These are phyloP conservation scores for Punica granatum DNA, from an alignment of 345 rosid genomes.

Conservation along the genomic window DNA sequence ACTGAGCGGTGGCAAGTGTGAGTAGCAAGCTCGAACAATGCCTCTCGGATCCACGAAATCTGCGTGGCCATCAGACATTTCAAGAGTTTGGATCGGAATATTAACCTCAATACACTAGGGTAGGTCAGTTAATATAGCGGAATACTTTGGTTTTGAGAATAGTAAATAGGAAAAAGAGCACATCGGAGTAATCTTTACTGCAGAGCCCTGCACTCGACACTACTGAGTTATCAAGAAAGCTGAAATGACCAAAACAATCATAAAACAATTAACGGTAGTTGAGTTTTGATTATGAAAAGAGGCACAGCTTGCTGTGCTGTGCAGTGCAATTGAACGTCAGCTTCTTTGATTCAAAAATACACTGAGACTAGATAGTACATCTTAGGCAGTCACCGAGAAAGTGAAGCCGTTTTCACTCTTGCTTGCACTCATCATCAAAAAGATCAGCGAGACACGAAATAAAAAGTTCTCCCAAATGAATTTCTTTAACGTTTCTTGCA, in stretches of 20 bases:
- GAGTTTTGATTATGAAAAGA: background rate
- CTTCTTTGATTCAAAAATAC: background rate
- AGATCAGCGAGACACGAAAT: background rate
- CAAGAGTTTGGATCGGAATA: no score
- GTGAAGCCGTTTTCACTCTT: background rate
- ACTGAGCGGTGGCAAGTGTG: conserved; percentile 1
- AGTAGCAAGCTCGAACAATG: background rate
- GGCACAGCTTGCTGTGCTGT: background rate
- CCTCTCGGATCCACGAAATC: background rate
- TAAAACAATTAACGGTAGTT: background rate
- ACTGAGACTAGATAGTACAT: background rate
- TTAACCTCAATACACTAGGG: no score
- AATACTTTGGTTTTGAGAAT: background rate
- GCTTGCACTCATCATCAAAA: conserved; percentile 12
- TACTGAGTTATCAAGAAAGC: background rate
- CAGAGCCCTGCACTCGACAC: background rate
- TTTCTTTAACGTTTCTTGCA: conserved; percentile 7
- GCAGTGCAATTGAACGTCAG: background rate
- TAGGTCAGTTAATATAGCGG: no score
- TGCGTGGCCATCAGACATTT: background rate
- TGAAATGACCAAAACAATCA: background rate
- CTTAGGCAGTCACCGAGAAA: background rate
- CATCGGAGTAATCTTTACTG: background rate
- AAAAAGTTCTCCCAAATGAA: background rate
- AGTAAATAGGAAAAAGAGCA: background rate